Evolutionary conservation across 768 basidiomycete species (phyloP).

Genomic region (Pholiota conissans): DNA sequence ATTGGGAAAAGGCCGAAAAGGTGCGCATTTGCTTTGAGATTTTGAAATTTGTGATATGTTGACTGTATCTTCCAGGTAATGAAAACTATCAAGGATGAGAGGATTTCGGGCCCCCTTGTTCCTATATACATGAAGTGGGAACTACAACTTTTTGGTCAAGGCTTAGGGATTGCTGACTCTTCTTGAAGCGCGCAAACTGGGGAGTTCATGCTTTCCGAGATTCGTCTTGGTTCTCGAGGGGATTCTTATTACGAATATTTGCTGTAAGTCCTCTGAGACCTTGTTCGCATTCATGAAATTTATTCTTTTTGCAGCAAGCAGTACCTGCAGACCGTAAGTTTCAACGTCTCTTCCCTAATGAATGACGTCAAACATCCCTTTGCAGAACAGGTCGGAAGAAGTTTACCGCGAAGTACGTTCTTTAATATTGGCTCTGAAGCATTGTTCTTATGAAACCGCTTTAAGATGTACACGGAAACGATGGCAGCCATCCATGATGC

Average conservation of each 20-base stretch:
- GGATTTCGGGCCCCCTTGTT: constrained; percentile 66
- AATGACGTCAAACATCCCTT: background rate
- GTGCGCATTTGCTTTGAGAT: constrained; percentile 32
- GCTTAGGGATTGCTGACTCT: background rate
- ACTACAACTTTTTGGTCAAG: background rate
- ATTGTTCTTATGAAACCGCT: no score
- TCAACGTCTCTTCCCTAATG: background rate
- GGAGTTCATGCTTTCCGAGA: constrained; percentile 60
- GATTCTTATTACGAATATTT: constrained; percentile 96
- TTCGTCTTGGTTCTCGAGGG: constrained; percentile 90
- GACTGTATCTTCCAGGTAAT: constrained; percentile 44
- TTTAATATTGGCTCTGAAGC: no score
- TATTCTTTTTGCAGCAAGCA: constrained; percentile 54
- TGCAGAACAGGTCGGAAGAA: constrained; percentile 69
- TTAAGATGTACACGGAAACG: constrained; percentile 87
- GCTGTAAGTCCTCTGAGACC: constrained; percentile 47
- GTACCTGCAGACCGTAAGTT: constrained; percentile 75
- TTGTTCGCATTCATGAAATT: background rate
- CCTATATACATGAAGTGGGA: constrained; percentile 82
- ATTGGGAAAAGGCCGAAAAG: constrained; percentile 83
- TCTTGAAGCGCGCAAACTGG: constrained; percentile 38
- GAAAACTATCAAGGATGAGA: constrained; percentile 62
- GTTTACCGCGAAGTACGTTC: constrained; percentile 72
- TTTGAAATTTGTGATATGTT: background rate
- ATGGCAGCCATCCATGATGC: constrained; percentile 79